Percentiles rank a stretch among this genome's conserved stretches.
Conservation (phyloP, 2,329 filamentous ascomycete genomes). For the Pseudogymnoascus sp. region DNA sequence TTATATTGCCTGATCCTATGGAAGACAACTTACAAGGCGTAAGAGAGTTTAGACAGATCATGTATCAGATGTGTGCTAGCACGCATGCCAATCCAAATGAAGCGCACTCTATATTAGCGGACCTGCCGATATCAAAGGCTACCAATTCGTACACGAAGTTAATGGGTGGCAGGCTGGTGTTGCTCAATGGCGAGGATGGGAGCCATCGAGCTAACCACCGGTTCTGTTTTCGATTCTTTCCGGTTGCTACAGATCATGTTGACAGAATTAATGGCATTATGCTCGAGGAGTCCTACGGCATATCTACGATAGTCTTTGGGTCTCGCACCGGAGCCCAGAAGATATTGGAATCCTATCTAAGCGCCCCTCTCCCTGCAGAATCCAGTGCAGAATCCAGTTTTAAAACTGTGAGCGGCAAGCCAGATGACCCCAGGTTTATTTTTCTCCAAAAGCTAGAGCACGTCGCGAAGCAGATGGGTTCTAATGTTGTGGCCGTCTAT, state of each 20-base stretch:
- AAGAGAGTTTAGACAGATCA: not conserved
- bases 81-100: constrained; percentile 14
- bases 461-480: not conserved
- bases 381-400: not conserved
- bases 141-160: constrained; percentile 23
- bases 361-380: not conserved
- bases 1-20: constrained; percentile 16
- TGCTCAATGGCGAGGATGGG: constrained; percentile 14
- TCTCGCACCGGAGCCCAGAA: constrained; percentile 8
- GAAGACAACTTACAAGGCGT: constrained; percentile 14
- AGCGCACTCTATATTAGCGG: constrained; percentile 18
- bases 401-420: not conserved
- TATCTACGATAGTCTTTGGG: constrained; percentile 24
- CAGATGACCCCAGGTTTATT: not conserved
- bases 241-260: constrained; percentile 21
- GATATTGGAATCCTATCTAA: not conserved
- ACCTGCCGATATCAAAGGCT: constrained; percentile 25
- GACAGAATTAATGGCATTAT: constrained; percentile 27
- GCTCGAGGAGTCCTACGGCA: constrained; percentile 22
- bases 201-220: constrained; percentile 15
- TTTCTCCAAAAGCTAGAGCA: not conserved
- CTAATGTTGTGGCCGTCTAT: not conserved
- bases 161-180: constrained; percentile 16
- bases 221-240: constrained; percentile 27
- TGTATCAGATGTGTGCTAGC: not conserved